Evolutionary conservation across 192 early-diverging fungal species (phyloP).

Genomic region (Podila epigama): DNA sequence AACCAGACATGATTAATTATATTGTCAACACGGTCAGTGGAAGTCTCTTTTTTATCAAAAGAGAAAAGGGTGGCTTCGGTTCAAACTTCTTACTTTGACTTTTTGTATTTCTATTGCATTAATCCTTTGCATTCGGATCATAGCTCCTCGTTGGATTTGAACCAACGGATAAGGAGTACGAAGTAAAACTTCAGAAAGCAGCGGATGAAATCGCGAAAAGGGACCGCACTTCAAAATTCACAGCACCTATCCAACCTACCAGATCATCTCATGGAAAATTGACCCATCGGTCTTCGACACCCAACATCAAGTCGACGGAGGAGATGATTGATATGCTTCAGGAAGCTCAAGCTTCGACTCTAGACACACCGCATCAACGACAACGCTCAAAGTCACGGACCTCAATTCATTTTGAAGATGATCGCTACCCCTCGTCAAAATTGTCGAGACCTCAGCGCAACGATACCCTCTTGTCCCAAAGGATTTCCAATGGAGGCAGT

Average conservation of each 20-base stretch:
- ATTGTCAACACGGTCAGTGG: constrained; percentile 58
- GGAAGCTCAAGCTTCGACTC: constrained; percentile 30
- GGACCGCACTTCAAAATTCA: constrained; percentile 19
- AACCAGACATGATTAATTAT: constrained; percentile 60
- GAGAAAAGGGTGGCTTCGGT: background rate
- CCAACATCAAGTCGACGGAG: constrained; percentile 41
- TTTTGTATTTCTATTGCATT: background rate
- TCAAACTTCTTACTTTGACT: background rate
- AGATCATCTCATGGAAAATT: constrained; percentile 5
- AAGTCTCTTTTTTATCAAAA: background rate
- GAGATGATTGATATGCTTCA: constrained; percentile 40
- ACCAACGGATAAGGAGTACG: constrained; percentile 41
- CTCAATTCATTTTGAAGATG: background rate
- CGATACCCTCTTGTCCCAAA: constrained; percentile 6
- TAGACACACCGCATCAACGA: constrained; percentile 1
- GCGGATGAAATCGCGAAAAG: constrained; percentile 28
- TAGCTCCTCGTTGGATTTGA: constrained; percentile 34
- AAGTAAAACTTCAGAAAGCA: constrained; percentile 32
- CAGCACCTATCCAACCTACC: constrained; percentile 4
- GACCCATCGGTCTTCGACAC: constrained; percentile 40
- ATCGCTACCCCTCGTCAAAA: background rate
- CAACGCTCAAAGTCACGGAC: background rate
- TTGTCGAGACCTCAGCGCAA: constrained; percentile 23
- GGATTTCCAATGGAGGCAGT: constrained; percentile 4
- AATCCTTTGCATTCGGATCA: too few species aligned